Evolutionary conservation across 257 asterid genomes (phyloP).

Genomic region (Solanum pennellii): DNA sequence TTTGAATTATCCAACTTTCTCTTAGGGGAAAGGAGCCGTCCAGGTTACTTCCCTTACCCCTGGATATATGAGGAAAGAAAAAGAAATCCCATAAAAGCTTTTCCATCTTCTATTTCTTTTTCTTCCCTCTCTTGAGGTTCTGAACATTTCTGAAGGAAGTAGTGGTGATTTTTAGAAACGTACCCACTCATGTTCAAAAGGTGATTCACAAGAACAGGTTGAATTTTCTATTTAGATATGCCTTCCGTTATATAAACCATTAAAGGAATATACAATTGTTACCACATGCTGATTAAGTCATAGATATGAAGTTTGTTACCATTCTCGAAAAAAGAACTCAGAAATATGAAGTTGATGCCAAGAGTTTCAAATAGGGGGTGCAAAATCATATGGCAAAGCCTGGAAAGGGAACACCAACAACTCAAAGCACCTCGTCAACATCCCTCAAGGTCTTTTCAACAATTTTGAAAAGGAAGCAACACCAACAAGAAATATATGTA

Average conservation of each 20-base stretch:
- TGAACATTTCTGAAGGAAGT: background rate
- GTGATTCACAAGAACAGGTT: background rate
- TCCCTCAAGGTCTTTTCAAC: background rate
- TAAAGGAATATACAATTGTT: background rate
- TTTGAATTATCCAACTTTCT: background rate
- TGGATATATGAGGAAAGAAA: background rate
- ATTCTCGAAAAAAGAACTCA: background rate
- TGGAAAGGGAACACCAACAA: background rate
- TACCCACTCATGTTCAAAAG: background rate
- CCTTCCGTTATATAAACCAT: background rate
- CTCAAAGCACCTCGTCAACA: background rate
- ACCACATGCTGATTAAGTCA: background rate
- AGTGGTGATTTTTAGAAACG: background rate
- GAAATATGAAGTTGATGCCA: background rate
- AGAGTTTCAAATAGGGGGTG: background rate
- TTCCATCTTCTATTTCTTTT: background rate
- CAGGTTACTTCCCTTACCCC: background rate
- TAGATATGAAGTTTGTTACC: background rate
- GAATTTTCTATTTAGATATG: background rate
- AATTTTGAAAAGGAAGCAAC: background rate
- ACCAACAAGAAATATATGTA: background rate
- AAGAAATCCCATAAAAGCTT: background rate
- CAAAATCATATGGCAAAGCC: background rate
- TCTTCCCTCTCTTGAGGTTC: background rate
- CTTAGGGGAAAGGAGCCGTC: background rate